A percentile compares a stretch with the other conserved stretches of the same genome.
phyloP scores from a whole-genome alignment of 2,329 filamentous ascomycete species.

The Aureobasidium sp. region DNA sequence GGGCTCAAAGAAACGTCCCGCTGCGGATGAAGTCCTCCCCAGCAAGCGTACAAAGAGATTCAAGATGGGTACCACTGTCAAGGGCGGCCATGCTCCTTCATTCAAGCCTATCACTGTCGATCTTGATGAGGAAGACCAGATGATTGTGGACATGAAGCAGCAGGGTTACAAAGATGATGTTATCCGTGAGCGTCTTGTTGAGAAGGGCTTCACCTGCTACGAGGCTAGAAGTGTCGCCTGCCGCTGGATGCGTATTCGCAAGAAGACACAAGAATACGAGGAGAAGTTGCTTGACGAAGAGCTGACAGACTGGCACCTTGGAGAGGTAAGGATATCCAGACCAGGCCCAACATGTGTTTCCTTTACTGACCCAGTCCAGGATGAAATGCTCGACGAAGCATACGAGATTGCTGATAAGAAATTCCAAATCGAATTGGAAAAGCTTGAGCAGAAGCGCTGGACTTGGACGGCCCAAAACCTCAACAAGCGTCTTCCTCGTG shows the following conservation, averaged over 20 bases:
- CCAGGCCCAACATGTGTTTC: neutral
- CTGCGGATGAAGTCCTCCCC: neutral
- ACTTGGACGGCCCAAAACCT: slow-evolving; percentile 32
- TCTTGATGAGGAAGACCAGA: slow-evolving; percentile 42
- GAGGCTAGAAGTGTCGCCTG: slow-evolving; percentile 42
- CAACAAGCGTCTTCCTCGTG: slow-evolving; percentile 30
- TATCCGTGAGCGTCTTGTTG: slow-evolving; percentile 36
- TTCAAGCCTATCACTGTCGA: slow-evolving; percentile 25
- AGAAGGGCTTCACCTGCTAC: slow-evolving; percentile 39
- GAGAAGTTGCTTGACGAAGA: slow-evolving; percentile 42
- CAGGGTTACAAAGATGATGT: slow-evolving; percentile 38
- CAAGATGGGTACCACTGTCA: slow-evolving; percentile 1
- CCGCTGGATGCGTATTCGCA: slow-evolving; percentile 41
- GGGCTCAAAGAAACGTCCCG: neutral
- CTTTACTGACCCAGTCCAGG: slow-evolving; percentile 29
- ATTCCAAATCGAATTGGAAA: slow-evolving; percentile 34
- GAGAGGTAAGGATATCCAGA: slow-evolving; percentile 35
- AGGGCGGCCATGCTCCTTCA: neutral
- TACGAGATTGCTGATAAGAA: slow-evolving; percentile 38
- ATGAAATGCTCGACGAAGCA: slow-evolving; percentile 37
- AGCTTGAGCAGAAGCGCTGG: slow-evolving; percentile 39
- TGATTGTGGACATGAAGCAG: slow-evolving; percentile 39
- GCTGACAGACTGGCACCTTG: slow-evolving; percentile 43
- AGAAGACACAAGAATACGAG: slow-evolving; percentile 35
- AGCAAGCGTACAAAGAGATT: neutral